These are phyloP conservation scores for Yamadazyma akitaensis DNA, from an alignment of 805 yeast species.

Conservation along the genomic window DNA sequence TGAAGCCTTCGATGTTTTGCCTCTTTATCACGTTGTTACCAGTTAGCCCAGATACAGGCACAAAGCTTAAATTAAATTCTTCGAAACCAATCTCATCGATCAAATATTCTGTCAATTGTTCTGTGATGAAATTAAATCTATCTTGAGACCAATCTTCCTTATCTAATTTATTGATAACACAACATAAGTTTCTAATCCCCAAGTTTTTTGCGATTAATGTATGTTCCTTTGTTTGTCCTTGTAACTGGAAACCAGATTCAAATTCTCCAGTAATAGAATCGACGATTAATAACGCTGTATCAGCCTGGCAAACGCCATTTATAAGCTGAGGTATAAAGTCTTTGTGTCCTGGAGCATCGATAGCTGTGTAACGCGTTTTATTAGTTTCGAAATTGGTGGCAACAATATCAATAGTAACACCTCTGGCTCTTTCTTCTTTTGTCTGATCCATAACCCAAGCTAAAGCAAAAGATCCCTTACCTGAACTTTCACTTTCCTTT, in stretches of 20 bases:
- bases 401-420: constrained; percentile 77
- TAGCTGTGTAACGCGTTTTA: constrained; percentile 56
- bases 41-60: constrained; percentile 67
- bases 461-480: constrained; percentile 75
- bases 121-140: constrained; percentile 50
- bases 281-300: constrained; percentile 66
- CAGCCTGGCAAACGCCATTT: constrained; percentile 79
- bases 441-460: constrained; percentile 89
- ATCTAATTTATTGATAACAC: constrained; percentile 73
- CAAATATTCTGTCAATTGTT: constrained; percentile 50
- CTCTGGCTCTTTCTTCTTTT: constrained; percentile 67
- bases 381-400: constrained; percentile 63
- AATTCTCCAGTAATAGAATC: constrained; percentile 66
- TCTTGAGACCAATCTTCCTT: constrained; percentile 52
- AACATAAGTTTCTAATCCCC: constrained; percentile 59
- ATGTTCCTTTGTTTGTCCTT: constrained; percentile 80
- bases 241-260: constrained; percentile 62
- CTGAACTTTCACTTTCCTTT: constrained; percentile 61
- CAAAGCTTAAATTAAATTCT: constrained; percentile 40
- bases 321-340: constrained; percentile 86
- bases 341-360: constrained; percentile 83
- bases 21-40: constrained; percentile 63
- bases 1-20: constrained; percentile 23
- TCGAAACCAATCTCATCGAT: constrained; percentile 51
- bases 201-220: constrained; percentile 62